These are phyloP conservation scores for Trametes sp. DNA, from an alignment of 1,284 basidiomycete species.

Conservation along the genomic window DNA sequence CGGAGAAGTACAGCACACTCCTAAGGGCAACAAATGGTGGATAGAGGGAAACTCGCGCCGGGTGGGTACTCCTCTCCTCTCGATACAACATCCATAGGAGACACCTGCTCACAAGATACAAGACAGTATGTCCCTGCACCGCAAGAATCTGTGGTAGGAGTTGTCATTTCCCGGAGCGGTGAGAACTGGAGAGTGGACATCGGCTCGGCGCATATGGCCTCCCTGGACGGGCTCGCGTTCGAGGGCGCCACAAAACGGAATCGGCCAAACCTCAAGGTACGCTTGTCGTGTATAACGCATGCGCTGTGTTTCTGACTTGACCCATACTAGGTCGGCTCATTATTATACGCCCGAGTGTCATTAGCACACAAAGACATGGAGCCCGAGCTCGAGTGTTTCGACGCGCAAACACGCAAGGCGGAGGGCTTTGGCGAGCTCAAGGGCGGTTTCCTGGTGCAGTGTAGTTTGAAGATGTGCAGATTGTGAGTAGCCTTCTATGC, in stretches of 20 bases:
- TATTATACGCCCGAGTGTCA: slow-evolving; percentile 85
- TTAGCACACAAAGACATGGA: slow-evolving; percentile 91
- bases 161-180: slow-evolving; percentile 72
- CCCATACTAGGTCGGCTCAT: slow-evolving; percentile 70
- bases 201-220: slow-evolving; percentile 78
- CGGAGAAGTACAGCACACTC: slow-evolving; percentile 70
- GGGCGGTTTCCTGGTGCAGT: slow-evolving; percentile 78
- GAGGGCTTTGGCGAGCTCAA: slow-evolving; percentile 87
- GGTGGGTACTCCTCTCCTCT: slow-evolving; percentile 49
- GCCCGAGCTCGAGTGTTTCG: slow-evolving; percentile 88
- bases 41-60: slow-evolving; percentile 80
- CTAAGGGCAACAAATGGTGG: slow-evolving; percentile 81
- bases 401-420: slow-evolving; percentile 83
- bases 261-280: slow-evolving; percentile 83
- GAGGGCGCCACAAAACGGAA: slow-evolving; percentile 88
- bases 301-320: neutral
- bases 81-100: too few species aligned
- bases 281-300: slow-evolving; percentile 6
- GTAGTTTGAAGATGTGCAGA: slow-evolving; percentile 81
- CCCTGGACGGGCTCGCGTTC: slow-evolving; percentile 83
- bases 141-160: slow-evolving; percentile 83
- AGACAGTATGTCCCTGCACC: slow-evolving; percentile 84
- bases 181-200: slow-evolving; percentile 88
- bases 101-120: slow-evolving; percentile 16
- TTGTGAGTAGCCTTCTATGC: slow-evolving; percentile 56